Percentiles rank a stretch among this genome's conserved stretches.
These are phyloP conservation scores for Botrytis hyacinthi DNA, from an alignment of 2,329 filamentous ascomycete species.

Conservation along the genomic window DNA sequence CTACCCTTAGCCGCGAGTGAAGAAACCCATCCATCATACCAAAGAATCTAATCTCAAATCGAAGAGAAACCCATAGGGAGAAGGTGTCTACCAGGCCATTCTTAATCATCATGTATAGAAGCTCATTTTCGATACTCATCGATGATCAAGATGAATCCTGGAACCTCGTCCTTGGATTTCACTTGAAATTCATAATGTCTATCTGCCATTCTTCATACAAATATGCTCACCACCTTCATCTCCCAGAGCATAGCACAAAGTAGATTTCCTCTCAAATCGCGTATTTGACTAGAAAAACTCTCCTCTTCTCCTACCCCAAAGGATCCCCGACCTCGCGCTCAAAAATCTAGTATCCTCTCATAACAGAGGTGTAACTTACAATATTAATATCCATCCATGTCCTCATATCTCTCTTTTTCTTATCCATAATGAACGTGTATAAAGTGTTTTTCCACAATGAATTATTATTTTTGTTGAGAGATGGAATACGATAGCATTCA, in stretches of 20 bases:
- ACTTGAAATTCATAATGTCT: not conserved
- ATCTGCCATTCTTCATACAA: not conserved
- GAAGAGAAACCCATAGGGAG: not conserved
- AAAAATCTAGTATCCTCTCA: accelerated
- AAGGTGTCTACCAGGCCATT: too few relatives aligned
- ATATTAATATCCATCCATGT: not conserved
- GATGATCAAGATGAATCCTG: not conserved
- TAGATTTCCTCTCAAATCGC: not conserved
- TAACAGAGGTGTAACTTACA: not conserved
- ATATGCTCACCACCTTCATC: not conserved
- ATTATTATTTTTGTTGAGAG: not conserved
- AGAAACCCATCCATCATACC: not conserved
- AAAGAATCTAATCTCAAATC: not conserved
- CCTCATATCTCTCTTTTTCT: not conserved
- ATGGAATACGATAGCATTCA: not conserved
- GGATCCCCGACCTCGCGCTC: too few relatives aligned
- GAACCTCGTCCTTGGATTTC: not conserved
- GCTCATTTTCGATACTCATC: not conserved
- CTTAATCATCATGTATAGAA: too few relatives aligned
- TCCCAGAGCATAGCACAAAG: not conserved
- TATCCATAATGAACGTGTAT: not conserved
- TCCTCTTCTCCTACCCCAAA: not conserved
- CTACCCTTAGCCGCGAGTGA: not conserved
- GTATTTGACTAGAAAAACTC: too few relatives aligned
- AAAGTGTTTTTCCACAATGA: too few relatives aligned